Evolutionary conservation across 495 filamentous ascomycete genomes (phyloP).

Genomic region (Aeminium ludgeri): DNA sequence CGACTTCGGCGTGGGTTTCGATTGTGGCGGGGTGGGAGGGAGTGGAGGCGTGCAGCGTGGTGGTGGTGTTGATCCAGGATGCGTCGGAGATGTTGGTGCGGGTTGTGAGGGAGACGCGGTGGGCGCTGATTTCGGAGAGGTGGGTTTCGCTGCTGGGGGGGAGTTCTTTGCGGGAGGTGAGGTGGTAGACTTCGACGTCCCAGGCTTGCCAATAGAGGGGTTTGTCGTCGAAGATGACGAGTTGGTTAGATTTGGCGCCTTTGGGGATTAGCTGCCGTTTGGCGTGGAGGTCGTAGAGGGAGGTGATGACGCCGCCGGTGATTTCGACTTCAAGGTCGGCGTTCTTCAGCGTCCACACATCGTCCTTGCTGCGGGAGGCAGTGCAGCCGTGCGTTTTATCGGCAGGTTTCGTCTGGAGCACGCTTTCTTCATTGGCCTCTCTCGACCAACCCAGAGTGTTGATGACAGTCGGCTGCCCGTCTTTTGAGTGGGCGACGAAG

Average conservation of each 20-base stretch:
- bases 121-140: conserved; percentile 53
- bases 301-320: conserved; percentile 58
- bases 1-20: conserved; percentile 65
- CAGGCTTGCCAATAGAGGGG: conserved; percentile 97
- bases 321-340: conserved; percentile 54
- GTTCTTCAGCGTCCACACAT: conserved; percentile 65
- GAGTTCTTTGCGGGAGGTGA: conserved; percentile 69
- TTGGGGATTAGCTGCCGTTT: conserved; percentile 63
- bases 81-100: conserved; percentile 72
- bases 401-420: not conserved
- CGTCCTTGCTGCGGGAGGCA: conserved; percentile 36
- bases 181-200: conserved; percentile 95
- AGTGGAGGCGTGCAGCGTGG: conserved; percentile 55
- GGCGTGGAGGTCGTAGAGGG: conserved; percentile 53
- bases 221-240: conserved; percentile 95
- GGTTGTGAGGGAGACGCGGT: conserved; percentile 63
- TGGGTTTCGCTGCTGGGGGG: conserved; percentile 35
- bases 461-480: conserved; percentile 27
- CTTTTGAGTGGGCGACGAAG: conserved; percentile 25
- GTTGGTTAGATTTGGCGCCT: conserved; percentile 69
- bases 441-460: conserved; percentile 29
- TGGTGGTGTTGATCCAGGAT: conserved; percentile 72
- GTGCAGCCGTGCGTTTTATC: not conserved
- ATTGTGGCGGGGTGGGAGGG: conserved; percentile 31
- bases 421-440: conserved; percentile 14